Evolutionary conservation across 768 basidiomycete species (phyloP).

Genomic region (Russula earlei): DNA sequence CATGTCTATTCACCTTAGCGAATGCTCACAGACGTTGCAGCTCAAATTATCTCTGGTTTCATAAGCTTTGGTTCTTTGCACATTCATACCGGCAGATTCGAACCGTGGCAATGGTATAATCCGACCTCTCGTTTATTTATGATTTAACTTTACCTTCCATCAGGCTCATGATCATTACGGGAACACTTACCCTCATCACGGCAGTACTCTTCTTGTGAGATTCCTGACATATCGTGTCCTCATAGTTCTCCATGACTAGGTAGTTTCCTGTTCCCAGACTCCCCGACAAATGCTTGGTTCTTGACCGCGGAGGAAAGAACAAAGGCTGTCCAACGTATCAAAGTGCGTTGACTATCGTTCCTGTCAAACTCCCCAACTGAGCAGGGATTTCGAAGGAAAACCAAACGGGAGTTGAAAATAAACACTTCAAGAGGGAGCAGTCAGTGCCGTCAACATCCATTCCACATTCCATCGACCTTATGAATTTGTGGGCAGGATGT

Average conservation of each 20-base stretch:
- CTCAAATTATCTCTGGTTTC: slow-evolving; percentile 64
- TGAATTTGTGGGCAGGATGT: slow-evolving; percentile 36
- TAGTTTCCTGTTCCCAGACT: slow-evolving; percentile 66
- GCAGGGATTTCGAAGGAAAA: slow-evolving; percentile 37
- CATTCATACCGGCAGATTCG: slow-evolving; percentile 44
- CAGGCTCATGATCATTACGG: slow-evolving; percentile 67
- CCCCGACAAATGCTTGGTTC: slow-evolving; percentile 69
- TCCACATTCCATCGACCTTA: background rate
- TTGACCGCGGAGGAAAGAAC: slow-evolving; percentile 54
- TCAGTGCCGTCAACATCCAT: slow-evolving; percentile 29
- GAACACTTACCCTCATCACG: slow-evolving; percentile 44
- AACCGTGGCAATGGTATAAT: slow-evolving; percentile 63
- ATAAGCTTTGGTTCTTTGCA: slow-evolving; percentile 58
- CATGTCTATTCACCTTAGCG: background rate
- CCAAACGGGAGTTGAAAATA: slow-evolving; percentile 78
- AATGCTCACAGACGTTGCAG: slow-evolving; percentile 26
- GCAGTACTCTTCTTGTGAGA: slow-evolving; percentile 47
- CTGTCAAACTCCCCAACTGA: background rate
- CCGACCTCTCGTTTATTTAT: background rate
- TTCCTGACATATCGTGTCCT: background rate
- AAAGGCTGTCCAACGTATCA: slow-evolving; percentile 55
- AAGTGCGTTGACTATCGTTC: slow-evolving; percentile 31
- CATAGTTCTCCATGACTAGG: background rate
- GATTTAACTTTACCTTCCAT: slow-evolving; percentile 9
- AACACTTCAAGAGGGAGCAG: slow-evolving; percentile 74